Conservation (phyloP, 106 monocot species). For the Narthecium ossifragum region DNA sequence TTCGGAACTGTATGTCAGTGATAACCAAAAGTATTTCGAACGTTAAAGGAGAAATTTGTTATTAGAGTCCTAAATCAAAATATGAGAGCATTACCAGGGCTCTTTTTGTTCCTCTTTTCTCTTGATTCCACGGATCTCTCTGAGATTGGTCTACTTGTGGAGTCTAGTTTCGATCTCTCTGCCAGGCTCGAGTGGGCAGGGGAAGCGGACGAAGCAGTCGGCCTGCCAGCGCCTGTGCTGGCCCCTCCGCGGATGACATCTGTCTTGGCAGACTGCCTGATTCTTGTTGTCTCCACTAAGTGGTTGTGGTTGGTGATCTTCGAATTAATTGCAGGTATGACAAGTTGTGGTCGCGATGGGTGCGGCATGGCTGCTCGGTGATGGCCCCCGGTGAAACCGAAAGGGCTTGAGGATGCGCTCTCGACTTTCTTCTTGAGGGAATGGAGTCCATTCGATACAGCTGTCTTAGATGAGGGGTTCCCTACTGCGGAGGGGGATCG, state of each 20-base stretch:
- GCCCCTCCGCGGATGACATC: neutral
- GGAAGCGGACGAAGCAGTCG: slow-evolving; percentile 11
- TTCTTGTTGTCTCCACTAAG: no score
- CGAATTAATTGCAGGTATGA: slow-evolving; percentile 24
- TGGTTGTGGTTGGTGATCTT: no score
- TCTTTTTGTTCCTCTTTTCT: slow-evolving; percentile 33
- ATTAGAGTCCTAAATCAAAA: neutral
- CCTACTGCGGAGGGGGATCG: slow-evolving; percentile 2
- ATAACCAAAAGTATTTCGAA: neutral
- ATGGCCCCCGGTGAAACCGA: neutral
- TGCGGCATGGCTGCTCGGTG: neutral
- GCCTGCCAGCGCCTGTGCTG: neutral
- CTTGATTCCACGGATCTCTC: neutral
- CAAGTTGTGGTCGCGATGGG: slow-evolving; percentile 30
- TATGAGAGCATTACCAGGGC: slow-evolving; percentile 16
- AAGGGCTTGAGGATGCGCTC: neutral
- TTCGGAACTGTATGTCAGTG: slow-evolving; percentile 30
- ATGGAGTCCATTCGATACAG: no score
- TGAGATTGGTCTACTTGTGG: neutral
- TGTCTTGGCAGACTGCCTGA: neutral
- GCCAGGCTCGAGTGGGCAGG: neutral
- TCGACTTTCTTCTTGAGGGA: neutral
- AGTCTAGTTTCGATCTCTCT: neutral
- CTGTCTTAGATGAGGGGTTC: neutral
- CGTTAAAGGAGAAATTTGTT: neutral